Evolutionary conservation across 2,329 filamentous ascomycete species (phyloP).

Genomic region (Corniculantispora saksenae): DNA sequence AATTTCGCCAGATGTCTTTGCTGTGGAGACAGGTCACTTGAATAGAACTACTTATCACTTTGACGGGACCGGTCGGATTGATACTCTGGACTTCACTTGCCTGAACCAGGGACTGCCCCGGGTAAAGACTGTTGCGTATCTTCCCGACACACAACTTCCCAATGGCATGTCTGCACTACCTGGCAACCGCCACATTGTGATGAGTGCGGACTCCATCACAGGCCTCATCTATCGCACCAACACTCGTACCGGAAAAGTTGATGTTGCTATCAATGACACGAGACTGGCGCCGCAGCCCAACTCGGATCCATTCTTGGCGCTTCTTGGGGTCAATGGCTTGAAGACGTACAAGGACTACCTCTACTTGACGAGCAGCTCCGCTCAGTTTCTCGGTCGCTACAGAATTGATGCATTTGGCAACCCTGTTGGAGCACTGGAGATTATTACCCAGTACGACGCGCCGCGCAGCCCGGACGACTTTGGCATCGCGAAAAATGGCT

Average conservation of each 20-base stretch:
- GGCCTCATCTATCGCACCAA: conserved; percentile 24
- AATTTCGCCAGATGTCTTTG: conserved; percentile 24
- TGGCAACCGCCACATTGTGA: conserved; percentile 19
- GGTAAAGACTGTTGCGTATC: conserved; percentile 18
- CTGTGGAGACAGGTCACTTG: conserved; percentile 22
- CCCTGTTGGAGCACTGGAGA: conserved; percentile 16
- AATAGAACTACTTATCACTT: conserved; percentile 15
- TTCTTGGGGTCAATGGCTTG: conserved; percentile 26
- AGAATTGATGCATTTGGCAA: conserved; percentile 17
- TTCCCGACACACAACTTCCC: conserved; percentile 22
- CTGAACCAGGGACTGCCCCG: not conserved
- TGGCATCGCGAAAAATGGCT: conserved; percentile 19
- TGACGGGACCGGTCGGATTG: conserved; percentile 18
- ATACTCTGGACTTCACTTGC: conserved; percentile 10
- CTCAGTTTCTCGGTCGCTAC: conserved; percentile 20
- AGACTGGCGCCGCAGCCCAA: conserved; percentile 5
- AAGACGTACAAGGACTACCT: conserved; percentile 22
- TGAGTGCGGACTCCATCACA: conserved; percentile 25
- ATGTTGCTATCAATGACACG: conserved; percentile 22
- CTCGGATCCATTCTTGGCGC: conserved; percentile 14
- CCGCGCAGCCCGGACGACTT: conserved; percentile 23
- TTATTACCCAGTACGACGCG: conserved; percentile 10
- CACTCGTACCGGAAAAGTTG: conserved; percentile 20
- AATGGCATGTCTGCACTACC: conserved; percentile 28
- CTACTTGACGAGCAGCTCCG: conserved; percentile 26